Evolutionary conservation across 805 yeast genomes (phyloP).

Genomic region (Komagataella mondaviorum): DNA sequence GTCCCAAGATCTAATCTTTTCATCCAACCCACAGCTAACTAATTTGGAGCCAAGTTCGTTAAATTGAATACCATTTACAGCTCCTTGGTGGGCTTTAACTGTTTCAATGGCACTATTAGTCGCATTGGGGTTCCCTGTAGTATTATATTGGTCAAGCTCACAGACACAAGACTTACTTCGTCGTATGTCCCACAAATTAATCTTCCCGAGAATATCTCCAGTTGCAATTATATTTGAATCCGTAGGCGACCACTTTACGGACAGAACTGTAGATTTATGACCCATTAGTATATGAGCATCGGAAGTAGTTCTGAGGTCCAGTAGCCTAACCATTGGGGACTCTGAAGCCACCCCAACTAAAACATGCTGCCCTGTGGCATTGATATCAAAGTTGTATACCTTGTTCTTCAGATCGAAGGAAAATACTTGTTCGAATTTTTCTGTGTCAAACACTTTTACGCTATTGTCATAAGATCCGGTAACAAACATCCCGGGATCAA

Average conservation of each 20-base stretch:
- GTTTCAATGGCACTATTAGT: constrained; percentile 5
- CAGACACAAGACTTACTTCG: constrained; percentile 50
- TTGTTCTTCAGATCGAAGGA: constrained; percentile 47
- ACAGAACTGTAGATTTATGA: constrained; percentile 35
- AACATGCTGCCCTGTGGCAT: constrained; percentile 29
- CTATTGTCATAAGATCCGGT: constrained; percentile 70
- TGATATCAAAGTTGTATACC: constrained; percentile 55
- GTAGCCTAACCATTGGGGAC: constrained; percentile 50
- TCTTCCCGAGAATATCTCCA: constrained; percentile 74
- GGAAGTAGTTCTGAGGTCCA: constrained; percentile 65
- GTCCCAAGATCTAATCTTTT: constrained; percentile 71
- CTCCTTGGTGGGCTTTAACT: constrained; percentile 57
- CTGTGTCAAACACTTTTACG: constrained; percentile 74
- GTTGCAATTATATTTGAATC: constrained; percentile 50
- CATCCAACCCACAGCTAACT: constrained; percentile 67
- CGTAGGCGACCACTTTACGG: constrained; percentile 67
- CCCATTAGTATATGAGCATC: constrained; percentile 61
- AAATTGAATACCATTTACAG: constrained; percentile 75
- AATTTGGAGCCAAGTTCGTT: constrained; percentile 48
- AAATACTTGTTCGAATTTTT: constrained; percentile 49
- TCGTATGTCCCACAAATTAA: constrained; percentile 78
- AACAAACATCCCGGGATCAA: constrained; percentile 76
- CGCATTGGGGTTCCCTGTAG: constrained; percentile 4
- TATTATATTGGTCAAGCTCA: constrained; percentile 36
- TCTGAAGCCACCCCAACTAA: constrained; percentile 62